Evolutionary conservation across 148 eudicot species (phyloP).

Genomic region (Rhododendron ferrugineum): DNA sequence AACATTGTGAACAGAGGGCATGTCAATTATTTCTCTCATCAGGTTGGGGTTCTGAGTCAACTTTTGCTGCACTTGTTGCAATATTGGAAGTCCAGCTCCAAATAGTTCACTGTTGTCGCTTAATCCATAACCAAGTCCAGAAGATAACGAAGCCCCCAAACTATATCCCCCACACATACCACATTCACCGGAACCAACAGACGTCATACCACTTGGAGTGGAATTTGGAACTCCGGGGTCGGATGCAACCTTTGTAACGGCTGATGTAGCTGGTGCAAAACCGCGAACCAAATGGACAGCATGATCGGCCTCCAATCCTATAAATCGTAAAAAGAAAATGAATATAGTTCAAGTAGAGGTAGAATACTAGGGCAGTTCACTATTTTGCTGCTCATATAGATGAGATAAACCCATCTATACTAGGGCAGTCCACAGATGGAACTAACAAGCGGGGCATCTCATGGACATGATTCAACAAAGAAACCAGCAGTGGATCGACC

Average conservation of each 20-base stretch:
- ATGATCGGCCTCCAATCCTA: conserved; percentile 53
- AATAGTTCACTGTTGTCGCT: conserved; percentile 9
- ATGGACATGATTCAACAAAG: neutral
- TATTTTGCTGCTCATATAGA: neutral
- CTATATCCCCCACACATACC: conserved; percentile 27
- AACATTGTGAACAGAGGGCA: conserved; percentile 18
- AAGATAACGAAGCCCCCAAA: conserved; percentile 23
- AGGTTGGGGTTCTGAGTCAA: conserved; percentile 21
- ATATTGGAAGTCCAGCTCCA: conserved; percentile 16
- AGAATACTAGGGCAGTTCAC: neutral
- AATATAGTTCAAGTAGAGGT: neutral
- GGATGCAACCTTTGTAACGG: conserved; percentile 15
- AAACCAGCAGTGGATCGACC: neutral
- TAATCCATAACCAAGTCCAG: conserved; percentile 20
- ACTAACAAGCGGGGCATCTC: neutral
- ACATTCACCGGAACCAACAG: conserved; percentile 20
- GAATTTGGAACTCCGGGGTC: conserved; percentile 23
- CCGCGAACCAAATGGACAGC: conserved; percentile 56
- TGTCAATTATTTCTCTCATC: conserved; percentile 22
- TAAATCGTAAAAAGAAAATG: neutral
- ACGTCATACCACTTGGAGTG: conserved; percentile 15
- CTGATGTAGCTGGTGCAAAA: conserved; percentile 33
- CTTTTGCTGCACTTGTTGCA: conserved; percentile 21
- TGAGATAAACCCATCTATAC: neutral
- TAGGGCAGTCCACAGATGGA: neutral